Percentiles rank a stretch among this genome's conserved stretches.
Evolutionary conservation across 179 eudicot genomes (phyloP).

Genomic region (Silene noctiflora): DNA sequence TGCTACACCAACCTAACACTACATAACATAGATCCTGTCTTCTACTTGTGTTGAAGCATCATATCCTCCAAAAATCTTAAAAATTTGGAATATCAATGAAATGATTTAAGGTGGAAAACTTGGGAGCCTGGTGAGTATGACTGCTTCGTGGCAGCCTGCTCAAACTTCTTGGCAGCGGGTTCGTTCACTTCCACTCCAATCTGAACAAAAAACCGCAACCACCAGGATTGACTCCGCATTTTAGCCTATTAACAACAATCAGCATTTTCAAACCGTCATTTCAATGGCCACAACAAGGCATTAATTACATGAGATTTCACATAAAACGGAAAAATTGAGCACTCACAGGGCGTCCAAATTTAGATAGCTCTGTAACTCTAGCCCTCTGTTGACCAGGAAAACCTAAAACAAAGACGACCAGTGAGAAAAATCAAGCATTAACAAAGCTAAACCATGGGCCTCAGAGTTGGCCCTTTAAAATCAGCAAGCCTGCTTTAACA

Average conservation of each 20-base stretch:
- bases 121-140: constrained; percentile 63
- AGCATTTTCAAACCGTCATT: background rate
- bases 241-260: constrained; percentile 55
- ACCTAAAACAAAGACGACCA: constrained; percentile 30
- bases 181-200: constrained; percentile 75
- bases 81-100: constrained; percentile 33
- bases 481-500: too few species aligned
- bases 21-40: constrained; percentile 19
- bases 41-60: constrained; percentile 18
- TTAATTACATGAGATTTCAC: background rate
- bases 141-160: constrained; percentile 66
- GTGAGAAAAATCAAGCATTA: background rate
- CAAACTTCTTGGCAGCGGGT: constrained; percentile 75
- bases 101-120: constrained; percentile 73
- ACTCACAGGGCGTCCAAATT: constrained; percentile 94
- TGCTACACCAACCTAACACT: background rate
- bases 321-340: background rate
- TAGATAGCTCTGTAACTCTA: constrained; percentile 69
- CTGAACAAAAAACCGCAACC: constrained; percentile 70
- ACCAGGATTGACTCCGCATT: constrained; percentile 85
- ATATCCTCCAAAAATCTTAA: constrained; percentile 7
- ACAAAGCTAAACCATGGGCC: too few species aligned
- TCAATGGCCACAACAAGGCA: background rate
- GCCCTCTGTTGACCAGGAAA: constrained; percentile 71
- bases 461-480: too few species aligned